Evolutionary conservation across 2,329 filamentous ascomycete species (phyloP).

Genomic region (Trichoderma aggressivum): DNA sequence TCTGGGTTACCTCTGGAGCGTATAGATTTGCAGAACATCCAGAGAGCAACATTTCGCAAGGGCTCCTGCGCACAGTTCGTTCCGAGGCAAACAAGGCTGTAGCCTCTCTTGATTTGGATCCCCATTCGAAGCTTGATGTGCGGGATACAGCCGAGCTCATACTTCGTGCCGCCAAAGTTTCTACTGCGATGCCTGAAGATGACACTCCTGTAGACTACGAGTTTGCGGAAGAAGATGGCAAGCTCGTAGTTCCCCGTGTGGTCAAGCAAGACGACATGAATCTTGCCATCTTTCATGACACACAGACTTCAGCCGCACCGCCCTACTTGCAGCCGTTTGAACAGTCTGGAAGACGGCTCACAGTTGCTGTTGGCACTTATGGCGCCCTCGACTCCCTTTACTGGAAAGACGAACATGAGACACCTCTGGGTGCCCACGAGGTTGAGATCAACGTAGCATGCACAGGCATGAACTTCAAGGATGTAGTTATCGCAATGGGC

Average conservation of each 20-base stretch:
- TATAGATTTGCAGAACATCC: slow-evolving; percentile 36
- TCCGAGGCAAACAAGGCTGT: slow-evolving; percentile 45
- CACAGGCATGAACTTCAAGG: slow-evolving; percentile 45
- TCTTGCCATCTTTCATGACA: slow-evolving; percentile 28
- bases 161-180: slow-evolving; percentile 26
- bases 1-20: slow-evolving; percentile 42
- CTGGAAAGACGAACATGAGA: slow-evolving; percentile 35
- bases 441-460: slow-evolving; percentile 44
- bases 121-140: slow-evolving; percentile 30
- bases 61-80: slow-evolving; percentile 44
- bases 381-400: slow-evolving; percentile 40
- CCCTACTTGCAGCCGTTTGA: slow-evolving; percentile 38
- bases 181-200: slow-evolving; percentile 22
- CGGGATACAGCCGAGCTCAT: slow-evolving; percentile 33
- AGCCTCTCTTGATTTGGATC: slow-evolving; percentile 46
- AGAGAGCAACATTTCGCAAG: slow-evolving; percentile 43
- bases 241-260: slow-evolving; percentile 30
- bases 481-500: slow-evolving; percentile 44
- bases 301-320: slow-evolving; percentile 23
- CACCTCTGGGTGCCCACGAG: slow-evolving; percentile 33
- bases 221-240: slow-evolving; percentile 30
- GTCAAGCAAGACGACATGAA: slow-evolving; percentile 28
- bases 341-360: slow-evolving; percentile 33
- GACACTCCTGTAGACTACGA: slow-evolving; percentile 28
- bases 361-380: slow-evolving; percentile 37